Evolutionary conservation across 148 eudicot genomes (phyloP), one percentile per base, ranked within the genome.

Genomic region (Spergularia marina): DNA sequence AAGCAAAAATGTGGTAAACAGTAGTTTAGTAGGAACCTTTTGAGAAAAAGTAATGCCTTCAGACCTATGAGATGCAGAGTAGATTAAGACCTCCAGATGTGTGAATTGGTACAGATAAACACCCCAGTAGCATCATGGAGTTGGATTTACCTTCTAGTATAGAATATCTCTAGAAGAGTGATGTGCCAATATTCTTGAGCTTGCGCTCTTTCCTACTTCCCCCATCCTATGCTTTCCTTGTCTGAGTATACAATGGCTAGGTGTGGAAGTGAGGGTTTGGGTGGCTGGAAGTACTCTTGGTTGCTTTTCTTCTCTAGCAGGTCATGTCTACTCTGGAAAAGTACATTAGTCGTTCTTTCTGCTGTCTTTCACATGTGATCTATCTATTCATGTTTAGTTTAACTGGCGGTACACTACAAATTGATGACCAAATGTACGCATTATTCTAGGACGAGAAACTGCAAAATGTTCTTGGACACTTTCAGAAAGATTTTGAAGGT

Each of bases 401-500:
- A n/a, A 39, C 40, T 65, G 21, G 21, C 39, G 17, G 36, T 52
- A 53, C 9, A 23, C 72, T 51, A 68, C 54, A 13, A 44, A 30
- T 53, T 54, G 47, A 61, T 53, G 53, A 70, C 39, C 54, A 14
- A 47, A 53, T 70, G 30, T 53, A 53, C 16, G 47, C 47, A 56
- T 73, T 53, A 57, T 78, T 83, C 75, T 82, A 95, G 98, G 98
- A 91, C 79, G 97, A 89, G 83, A 95, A 95, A 87, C 83, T 95
- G 80, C 96, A 95, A 70, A 76, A 89, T 85, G 88, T 92, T 69
- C 82, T 95, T 87, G 98, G 98, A 39, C 96, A 95, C 84, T 90
- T 90, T 74, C 90, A 88, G 84, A 95, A 92, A 78, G 98, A 95
- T 78, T 95, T 95, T 85, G 98, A 95, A 89, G 98, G 97, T 67